Evolutionary conservation across 192 early-diverging fungal species (phyloP).

Genomic region (Podochytrium sp.): DNA sequence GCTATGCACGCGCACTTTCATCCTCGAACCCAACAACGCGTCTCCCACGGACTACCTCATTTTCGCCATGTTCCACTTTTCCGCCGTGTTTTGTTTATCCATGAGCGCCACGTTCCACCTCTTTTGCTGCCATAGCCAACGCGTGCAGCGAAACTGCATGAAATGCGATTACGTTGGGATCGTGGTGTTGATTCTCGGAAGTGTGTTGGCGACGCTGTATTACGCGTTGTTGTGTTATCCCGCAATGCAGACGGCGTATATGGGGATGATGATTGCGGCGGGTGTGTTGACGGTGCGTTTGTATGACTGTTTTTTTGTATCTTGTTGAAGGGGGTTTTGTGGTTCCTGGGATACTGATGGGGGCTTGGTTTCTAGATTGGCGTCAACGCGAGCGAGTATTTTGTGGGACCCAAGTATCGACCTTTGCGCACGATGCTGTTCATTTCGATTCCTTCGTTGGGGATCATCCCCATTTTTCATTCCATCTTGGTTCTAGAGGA

Average conservation of each 20-base stretch:
- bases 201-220: conserved; percentile 42
- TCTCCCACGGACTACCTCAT: conserved; percentile 67
- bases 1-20: conserved; percentile 9
- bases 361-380: conserved; percentile 45
- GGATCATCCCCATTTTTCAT: conserved; percentile 75
- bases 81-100: conserved; percentile 78
- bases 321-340: background rate
- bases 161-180: conserved; percentile 93
- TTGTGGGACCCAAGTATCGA: conserved; percentile 75
- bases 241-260: conserved; percentile 55
- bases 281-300: conserved; percentile 65
- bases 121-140: conserved; percentile 78
- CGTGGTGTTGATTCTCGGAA: conserved; percentile 73
- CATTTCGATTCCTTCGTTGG: conserved; percentile 75
- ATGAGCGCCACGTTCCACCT: conserved; percentile 82
- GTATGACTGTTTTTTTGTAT: background rate
- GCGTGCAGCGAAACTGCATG: conserved; percentile 74
- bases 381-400: conserved; percentile 55
- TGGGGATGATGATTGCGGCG: conserved; percentile 59
- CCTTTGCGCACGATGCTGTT: conserved; percentile 79
- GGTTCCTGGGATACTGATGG: background rate
- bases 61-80: conserved; percentile 74
- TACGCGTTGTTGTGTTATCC: conserved; percentile 67
- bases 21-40: conserved; percentile 49
- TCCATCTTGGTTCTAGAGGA: conserved; percentile 33